These are phyloP conservation scores for Penicillium sp. DNA, from an alignment of 2,329 filamentous ascomycete species.

Conservation along the genomic window DNA sequence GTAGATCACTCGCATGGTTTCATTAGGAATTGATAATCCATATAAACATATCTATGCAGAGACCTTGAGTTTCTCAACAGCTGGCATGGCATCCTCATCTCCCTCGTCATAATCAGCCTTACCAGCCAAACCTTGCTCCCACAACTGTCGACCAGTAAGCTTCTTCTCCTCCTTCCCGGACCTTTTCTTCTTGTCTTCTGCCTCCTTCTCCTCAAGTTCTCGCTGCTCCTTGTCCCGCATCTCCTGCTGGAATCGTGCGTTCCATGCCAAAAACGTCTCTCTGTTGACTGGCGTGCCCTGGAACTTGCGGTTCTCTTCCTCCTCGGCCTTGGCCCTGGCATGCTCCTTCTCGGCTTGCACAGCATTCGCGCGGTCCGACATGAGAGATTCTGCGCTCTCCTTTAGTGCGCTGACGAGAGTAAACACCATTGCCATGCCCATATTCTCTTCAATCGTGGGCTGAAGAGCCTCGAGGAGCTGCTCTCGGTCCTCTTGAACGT, in stretches of 20 bases:
- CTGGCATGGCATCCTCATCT: conserved; percentile 56
- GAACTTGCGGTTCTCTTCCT: conserved; percentile 95
- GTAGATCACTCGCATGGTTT: neutral
- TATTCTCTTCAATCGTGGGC: conserved; percentile 78
- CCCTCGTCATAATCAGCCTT: conserved; percentile 63
- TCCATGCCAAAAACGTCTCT: conserved; percentile 80
- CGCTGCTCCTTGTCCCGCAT: conserved; percentile 66
- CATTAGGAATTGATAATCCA: conserved; percentile 8
- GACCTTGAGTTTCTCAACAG: conserved; percentile 67
- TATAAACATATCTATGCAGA: conserved; percentile 44
- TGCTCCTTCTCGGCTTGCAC: conserved; percentile 51
- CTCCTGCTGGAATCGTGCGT: conserved; percentile 70
- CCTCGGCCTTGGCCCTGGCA: conserved; percentile 60
- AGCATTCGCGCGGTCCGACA: conserved; percentile 65
- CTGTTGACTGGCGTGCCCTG: conserved; percentile 83
- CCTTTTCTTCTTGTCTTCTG: conserved; percentile 77
- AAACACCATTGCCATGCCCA: conserved; percentile 98
- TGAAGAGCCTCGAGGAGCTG: conserved; percentile 65
- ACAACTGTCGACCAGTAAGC: conserved; percentile 69
- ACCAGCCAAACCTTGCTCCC: conserved; percentile 66
- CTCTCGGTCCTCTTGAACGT: conserved; percentile 72
- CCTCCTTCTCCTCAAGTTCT: conserved; percentile 67
- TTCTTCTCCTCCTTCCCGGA: conserved; percentile 56
- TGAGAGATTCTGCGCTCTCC: conserved; percentile 80
- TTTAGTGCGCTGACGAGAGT: conserved; percentile 82